A percentile compares a stretch with the other conserved stretches of the same genome.
phyloP scores from a whole-genome alignment of 495 filamentous ascomycete species.

The Lindgomyces ingoldianus region DNA sequence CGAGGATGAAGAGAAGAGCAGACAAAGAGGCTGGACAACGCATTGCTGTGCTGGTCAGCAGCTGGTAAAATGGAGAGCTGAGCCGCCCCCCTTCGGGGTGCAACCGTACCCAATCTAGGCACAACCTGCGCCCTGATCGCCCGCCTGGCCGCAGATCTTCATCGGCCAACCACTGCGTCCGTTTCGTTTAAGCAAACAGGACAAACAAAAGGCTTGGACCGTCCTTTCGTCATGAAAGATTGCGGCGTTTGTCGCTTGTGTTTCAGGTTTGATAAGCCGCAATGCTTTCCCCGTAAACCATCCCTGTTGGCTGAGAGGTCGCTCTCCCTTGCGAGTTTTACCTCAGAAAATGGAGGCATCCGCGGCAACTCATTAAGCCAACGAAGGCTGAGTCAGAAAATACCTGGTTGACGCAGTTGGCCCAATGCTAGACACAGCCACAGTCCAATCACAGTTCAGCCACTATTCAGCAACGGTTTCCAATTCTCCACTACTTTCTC shows the following conservation, averaged over 20 bases:
- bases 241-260: neutral
- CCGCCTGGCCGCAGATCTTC: neutral
- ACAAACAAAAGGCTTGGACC: neutral
- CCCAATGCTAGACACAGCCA: too few relatives aligned
- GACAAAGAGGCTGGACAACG: neutral
- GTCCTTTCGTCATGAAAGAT: constrained; percentile 1
- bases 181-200: neutral
- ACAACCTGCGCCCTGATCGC: constrained; percentile 7
- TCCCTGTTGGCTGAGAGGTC: too few relatives aligned
- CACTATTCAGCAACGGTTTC: too few relatives aligned
- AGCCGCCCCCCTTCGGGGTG: neutral
- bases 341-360: too few relatives aligned
- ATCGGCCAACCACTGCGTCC: neutral
- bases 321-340: too few relatives aligned
- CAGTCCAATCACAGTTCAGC: too few relatives aligned
- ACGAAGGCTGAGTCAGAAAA: too few relatives aligned
- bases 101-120: neutral
- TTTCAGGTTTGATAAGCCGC: constrained; percentile 15
- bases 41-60: neutral
- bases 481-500: too few relatives aligned
- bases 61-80: neutral
- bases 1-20: too few relatives aligned
- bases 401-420: too few relatives aligned
- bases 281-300: too few relatives aligned
- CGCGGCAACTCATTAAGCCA: too few relatives aligned